Conservation (phyloP, 176 grass and related monocot species). For the Eragrostis curvula region DNA sequence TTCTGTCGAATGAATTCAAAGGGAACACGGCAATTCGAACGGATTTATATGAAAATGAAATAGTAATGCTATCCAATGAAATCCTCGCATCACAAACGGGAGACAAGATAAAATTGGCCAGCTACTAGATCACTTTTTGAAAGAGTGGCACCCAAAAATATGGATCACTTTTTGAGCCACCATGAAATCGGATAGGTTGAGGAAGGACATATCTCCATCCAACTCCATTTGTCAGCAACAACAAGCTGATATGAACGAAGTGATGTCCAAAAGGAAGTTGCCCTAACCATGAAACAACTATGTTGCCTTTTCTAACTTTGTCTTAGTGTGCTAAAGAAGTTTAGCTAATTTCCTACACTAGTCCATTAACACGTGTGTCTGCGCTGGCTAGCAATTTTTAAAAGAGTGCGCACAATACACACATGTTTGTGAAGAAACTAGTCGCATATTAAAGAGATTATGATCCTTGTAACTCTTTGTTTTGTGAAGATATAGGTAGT, state of each 20-base stretch:
- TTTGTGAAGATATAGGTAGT: too few relatives aligned
- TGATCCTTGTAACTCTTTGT: too few relatives aligned
- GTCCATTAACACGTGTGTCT: background rate
- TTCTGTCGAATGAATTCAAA: background rate
- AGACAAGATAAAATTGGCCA: too few relatives aligned
- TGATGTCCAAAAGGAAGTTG: background rate
- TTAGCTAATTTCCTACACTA: background rate
- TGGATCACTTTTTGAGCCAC: conserved; percentile 19
- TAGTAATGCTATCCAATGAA: too few relatives aligned
- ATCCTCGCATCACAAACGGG: too few relatives aligned
- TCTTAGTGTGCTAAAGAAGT: background rate
- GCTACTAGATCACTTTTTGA: background rate
- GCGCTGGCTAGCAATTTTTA: too few relatives aligned
- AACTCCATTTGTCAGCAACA: conserved; percentile 14
- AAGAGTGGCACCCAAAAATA: conserved; percentile 31
- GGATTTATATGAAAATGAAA: too few relatives aligned
- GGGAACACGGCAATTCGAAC: too few relatives aligned
- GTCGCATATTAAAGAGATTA: too few relatives aligned
- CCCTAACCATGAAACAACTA: background rate
- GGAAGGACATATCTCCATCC: conserved; percentile 7
- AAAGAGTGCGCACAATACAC: too few relatives aligned
- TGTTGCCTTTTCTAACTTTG: background rate
- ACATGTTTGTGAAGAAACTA: too few relatives aligned
- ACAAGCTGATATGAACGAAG: background rate
- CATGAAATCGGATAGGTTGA: conserved; percentile 16